Evolutionary conservation across 139 green algal species (phyloP), one percentile per base, ranked within the genome.

Genomic region (Bryopsis sp.): DNA sequence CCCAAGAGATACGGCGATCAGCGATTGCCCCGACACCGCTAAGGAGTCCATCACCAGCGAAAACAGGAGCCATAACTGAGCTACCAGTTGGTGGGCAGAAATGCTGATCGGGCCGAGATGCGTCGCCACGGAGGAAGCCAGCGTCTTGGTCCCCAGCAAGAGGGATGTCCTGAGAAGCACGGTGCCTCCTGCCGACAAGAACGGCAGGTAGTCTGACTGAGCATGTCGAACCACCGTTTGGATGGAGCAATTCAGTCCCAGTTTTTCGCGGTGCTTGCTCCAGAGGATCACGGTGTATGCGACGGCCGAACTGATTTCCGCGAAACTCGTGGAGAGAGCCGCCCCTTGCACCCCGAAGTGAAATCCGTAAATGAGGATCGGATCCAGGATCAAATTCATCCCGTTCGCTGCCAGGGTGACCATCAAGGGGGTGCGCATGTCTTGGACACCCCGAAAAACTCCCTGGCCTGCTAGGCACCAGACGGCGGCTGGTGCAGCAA

Each of bases 11-110:
- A 85, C 78, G 1, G 87, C 87, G 58, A 93, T 72, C 43, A 92
- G 57, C 26, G 70, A 79, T 69, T 92, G 86, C 24, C 81, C 87
- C 1, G 82, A 66, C 0, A 93, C 80, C 0, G 87, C 87, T 39
- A 93, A 76, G 0, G 84, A 84, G 68, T 93, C 87, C 0, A 85
- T 64, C 7, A 86, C 35, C 11, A 93, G 72, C 3, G 62, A 79
- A 35, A 76, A 70, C n/a, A 91, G 74, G 71, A 86, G 47, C 87
- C 87, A 93, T 8, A 93, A 47, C 78, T 93, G 86, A 32, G 38
- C 58, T 6, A 58, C 7, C 32, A 76, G 60, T 50, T 90, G 86
- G 68, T 93, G 87, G 1, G 87, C 74, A 1, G 80, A 84, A 2
- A 88, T 82, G 1, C 74, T 38, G 22, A 77, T 71, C 3, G 83